Conservation (phyloP, 768 basidiomycete genomes). For the Rhodotorula sphaerocarpa region DNA sequence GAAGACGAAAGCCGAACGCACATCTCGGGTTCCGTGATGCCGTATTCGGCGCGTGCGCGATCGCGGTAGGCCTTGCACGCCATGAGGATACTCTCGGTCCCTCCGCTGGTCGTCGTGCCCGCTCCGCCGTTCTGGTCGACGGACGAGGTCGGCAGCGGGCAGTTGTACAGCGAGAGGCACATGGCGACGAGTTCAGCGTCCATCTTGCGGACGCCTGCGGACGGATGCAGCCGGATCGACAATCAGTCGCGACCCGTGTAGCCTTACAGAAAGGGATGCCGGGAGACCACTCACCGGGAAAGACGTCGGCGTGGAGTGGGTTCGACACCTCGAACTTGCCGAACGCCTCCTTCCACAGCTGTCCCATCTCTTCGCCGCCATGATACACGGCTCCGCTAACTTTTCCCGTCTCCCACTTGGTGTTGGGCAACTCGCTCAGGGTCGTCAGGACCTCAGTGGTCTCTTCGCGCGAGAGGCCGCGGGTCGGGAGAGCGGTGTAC, state of each 20-base stretch:
- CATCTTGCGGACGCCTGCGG: slow-evolving; percentile 75
- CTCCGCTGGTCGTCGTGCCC: slow-evolving; percentile 87
- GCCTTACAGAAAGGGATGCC: background rate
- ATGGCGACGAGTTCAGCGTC: slow-evolving; percentile 60
- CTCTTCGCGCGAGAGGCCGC: slow-evolving; percentile 12
- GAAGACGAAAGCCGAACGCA: slow-evolving; percentile 44
- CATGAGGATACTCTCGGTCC: slow-evolving; percentile 95
- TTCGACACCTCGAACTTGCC: slow-evolving; percentile 60
- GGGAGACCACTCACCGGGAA: slow-evolving; percentile 50
- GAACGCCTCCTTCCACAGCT: slow-evolving; percentile 63
- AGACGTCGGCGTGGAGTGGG: slow-evolving; percentile 85
- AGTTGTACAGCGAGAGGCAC: slow-evolving; percentile 55
- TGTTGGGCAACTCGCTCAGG: slow-evolving; percentile 23
- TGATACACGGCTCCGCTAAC: slow-evolving; percentile 35
- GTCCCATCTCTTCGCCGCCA: slow-evolving; percentile 25
- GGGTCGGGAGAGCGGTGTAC: slow-evolving; percentile 11
- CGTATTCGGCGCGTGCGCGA: slow-evolving; percentile 76
- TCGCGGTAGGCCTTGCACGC: slow-evolving; percentile 88
- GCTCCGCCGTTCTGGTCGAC: slow-evolving; percentile 52
- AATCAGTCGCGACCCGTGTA: no score
- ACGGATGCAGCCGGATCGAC: no score
- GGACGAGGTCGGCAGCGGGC: slow-evolving; percentile 40
- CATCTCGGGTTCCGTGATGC: slow-evolving; percentile 90
- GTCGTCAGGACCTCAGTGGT: slow-evolving; percentile 5
- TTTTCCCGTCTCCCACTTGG: slow-evolving; percentile 30